phyloP scores from a whole-genome alignment of 1,284 basidiomycete genomes.

The Ceratorhiza oryzae-sativae region DNA sequence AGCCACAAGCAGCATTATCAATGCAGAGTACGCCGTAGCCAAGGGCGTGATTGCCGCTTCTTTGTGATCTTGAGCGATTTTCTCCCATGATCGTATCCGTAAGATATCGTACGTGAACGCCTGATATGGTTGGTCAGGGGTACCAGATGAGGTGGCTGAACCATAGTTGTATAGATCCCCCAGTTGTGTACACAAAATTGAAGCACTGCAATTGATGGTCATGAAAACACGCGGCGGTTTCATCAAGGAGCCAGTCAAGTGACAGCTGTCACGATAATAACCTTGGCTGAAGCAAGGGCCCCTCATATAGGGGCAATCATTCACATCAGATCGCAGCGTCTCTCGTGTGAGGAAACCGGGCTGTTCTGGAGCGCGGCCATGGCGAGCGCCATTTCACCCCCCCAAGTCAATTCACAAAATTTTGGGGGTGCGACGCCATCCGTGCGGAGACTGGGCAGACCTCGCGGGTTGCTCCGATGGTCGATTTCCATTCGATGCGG shows the following conservation, averaged over 20 bases:
- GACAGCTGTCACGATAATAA: conserved; percentile 2
- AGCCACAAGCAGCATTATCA: conserved; percentile 96
- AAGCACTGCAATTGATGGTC: conserved; percentile 13
- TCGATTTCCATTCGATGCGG: background rate
- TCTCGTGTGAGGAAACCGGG: conserved; percentile 20
- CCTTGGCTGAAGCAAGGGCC: background rate
- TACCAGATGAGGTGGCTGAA: background rate
- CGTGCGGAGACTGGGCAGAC: too few relatives aligned
- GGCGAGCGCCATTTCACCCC: background rate
- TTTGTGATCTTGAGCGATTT: too few relatives aligned
- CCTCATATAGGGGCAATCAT: background rate
- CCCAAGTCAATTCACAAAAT: background rate
- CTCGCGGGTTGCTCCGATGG: background rate
- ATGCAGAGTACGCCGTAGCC: conserved; percentile 92
- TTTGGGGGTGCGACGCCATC: background rate
- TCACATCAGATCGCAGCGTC: background rate
- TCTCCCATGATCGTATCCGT: too few relatives aligned
- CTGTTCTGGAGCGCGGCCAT: conserved; percentile 6
- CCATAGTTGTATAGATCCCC: background rate
- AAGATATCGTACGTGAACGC: background rate
- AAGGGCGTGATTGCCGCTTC: conserved; percentile 67
- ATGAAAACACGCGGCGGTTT: conserved; percentile 22
- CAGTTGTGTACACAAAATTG: conserved; percentile 6
- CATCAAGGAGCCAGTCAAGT: conserved; percentile 4
- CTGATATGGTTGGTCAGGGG: background rate